Base-by-base conservation (phyloP, 1,139 yeast genomes). In the Saccharomyces pastorianus region DNA sequence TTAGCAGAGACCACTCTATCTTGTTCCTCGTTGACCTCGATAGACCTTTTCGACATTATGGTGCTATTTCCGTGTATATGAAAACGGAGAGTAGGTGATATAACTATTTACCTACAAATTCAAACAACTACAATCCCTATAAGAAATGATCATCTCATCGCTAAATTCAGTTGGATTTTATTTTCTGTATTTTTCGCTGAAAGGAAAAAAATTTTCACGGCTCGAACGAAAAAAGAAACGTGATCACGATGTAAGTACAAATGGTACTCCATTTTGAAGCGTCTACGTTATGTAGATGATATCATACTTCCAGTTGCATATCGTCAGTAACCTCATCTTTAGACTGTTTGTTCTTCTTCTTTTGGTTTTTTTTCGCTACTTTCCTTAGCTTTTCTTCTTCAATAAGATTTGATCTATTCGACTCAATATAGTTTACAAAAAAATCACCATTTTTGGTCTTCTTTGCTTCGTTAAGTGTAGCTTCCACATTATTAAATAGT, bases 21-120 rank as follows among this genome's bases (percentile, higher is more conserved):
- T 28, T 67, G 68, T 26, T 61, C 66, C 26, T 61, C 66, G 46
- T 71, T 69, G 47, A 56, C 76, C 31, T 76, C 80, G 52, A 77
- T 78, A 34, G 77, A 46, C 79, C 91, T 81, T 68, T 85, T 85
- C 1, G 88, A 79, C 91, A 85, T 85, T 28, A 28, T 58, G 44
- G 6, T 11, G 44, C 13, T 20, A 23, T 20, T 38, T 38, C 25
- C 44, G 23, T 17, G 11, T 38, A 9, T 17, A 13, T 23, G 9
- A 20, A 38, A 38, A 38, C 23, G 6, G 25, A 6, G 23, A 17
- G 25, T 13, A 14, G n/a, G 44, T 38, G 6, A 20, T 17, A 38
- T 38, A 11, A 17, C n/a, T 38, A 20, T 38, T 4, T 38, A 38
- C 44, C 9, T 38, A 38, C 23, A n/a, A 6, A 20, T 7, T 20